Conservation (phyloP, 495 filamentous ascomycete genomes). For the Tuber magnatum region DNA sequence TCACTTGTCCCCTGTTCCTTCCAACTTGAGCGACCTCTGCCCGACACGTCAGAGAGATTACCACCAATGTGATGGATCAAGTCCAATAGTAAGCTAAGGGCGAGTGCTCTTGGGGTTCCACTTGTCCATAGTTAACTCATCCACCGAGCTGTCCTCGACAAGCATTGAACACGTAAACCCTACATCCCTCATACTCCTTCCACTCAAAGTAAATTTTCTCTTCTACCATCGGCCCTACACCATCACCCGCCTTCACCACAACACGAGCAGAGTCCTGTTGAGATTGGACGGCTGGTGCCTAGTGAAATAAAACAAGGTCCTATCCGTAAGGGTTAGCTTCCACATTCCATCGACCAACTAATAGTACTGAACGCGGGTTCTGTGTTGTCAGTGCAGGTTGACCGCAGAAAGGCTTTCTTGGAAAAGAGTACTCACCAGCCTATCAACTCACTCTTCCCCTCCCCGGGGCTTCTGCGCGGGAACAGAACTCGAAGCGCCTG, state of each 20-base stretch:
- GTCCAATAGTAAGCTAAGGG: not conserved
- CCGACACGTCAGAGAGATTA: not conserved
- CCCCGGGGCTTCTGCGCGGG: not conserved
- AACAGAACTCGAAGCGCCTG: not conserved
- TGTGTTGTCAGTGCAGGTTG: not conserved
- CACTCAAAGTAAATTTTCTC: not conserved
- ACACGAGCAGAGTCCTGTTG: not conserved
- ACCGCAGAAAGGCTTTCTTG: not conserved
- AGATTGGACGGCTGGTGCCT: not conserved
- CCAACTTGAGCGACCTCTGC: not conserved
- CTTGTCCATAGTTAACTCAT: not conserved
- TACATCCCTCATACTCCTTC: not conserved
- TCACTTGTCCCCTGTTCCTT: not conserved
- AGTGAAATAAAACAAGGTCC: not conserved
- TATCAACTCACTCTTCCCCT: not conserved
- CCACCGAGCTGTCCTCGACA: not conserved
- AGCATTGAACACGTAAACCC: too few species aligned
- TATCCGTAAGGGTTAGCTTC: not conserved
- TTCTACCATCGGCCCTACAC: not conserved
- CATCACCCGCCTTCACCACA: not conserved
- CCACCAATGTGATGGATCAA: not conserved
- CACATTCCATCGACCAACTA: not conserved
- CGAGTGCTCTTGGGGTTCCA: not conserved
- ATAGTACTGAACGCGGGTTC: not conserved
- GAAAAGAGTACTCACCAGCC: not conserved